Conservation (phyloP, 2,329 filamentous ascomycete species). For the Didymella segeticola region DNA sequence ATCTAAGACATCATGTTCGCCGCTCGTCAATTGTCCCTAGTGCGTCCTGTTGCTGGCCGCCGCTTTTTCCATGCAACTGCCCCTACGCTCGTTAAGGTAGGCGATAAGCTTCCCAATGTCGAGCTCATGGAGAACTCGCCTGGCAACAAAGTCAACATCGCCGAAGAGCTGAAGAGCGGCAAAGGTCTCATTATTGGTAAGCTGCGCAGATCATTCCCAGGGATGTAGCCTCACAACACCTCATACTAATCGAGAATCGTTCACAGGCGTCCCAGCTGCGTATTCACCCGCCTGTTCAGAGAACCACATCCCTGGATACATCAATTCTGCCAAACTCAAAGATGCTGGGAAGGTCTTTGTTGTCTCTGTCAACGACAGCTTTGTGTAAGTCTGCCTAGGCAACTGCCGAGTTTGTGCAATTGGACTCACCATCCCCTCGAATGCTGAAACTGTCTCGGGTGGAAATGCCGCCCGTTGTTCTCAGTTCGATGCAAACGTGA, state of each 20-base stretch:
- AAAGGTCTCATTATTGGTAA: slow-evolving; percentile 76
- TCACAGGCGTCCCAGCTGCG: slow-evolving; percentile 51
- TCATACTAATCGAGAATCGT: slow-evolving; percentile 11
- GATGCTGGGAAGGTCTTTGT: slow-evolving; percentile 86
- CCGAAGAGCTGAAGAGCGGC: slow-evolving; percentile 70
- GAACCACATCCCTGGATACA: slow-evolving; percentile 83
- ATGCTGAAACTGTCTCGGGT: slow-evolving; percentile 24
- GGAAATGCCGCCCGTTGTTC: slow-evolving; percentile 11
- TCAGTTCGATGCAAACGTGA: slow-evolving; percentile 21
- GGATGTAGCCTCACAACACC: background rate
- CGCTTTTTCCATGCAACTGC: slow-evolving; percentile 69
- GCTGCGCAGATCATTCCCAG: slow-evolving; percentile 12
- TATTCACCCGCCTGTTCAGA: slow-evolving; percentile 67
- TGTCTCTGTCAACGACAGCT: slow-evolving; percentile 90
- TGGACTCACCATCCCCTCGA: slow-evolving; percentile 7
- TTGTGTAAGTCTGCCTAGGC: slow-evolving; percentile 70
- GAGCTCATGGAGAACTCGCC: slow-evolving; percentile 85
- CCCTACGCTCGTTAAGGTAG: slow-evolving; percentile 72
- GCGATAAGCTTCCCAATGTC: slow-evolving; percentile 79
- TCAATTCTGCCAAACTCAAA: slow-evolving; percentile 79
- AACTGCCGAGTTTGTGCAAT: slow-evolving; percentile 6
- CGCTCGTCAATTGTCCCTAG: slow-evolving; percentile 34
- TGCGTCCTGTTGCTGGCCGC: slow-evolving; percentile 27
- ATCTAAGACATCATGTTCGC: slow-evolving; percentile 27
- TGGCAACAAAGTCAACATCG: slow-evolving; percentile 87